Percentiles rank a stretch among this genome's conserved stretches.
Conservation (phyloP, 176 grass and related monocot species). For the Lolium rigidum region DNA sequence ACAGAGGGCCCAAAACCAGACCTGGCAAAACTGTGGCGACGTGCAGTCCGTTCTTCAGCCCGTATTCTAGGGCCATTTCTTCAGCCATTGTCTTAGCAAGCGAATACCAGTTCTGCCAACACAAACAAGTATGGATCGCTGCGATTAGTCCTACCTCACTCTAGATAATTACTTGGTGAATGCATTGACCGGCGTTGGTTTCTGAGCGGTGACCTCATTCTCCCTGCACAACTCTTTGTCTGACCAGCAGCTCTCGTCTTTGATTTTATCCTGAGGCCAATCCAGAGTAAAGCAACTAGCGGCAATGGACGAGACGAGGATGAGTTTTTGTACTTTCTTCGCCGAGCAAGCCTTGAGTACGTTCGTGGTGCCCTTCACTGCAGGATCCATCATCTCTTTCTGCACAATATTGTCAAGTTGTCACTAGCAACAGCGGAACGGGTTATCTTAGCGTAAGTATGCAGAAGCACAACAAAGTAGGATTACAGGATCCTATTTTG, state of each 20-base stretch:
- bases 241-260: conserved; percentile 57
- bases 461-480: no score
- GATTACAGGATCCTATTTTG: no score
- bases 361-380: conserved; percentile 43
- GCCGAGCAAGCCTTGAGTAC: conserved; percentile 37
- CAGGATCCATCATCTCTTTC: conserved; percentile 34
- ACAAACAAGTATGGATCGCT: neutral
- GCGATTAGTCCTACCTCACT: no score
- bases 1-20: conserved; percentile 20
- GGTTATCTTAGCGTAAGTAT: no score
- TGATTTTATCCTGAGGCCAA: conserved; percentile 35
- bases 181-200: no score
- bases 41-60: conserved; percentile 7
- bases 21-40: conserved; percentile 38
- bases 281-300: conserved; percentile 28
- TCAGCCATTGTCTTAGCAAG: neutral
- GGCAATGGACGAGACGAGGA: conserved; percentile 43
- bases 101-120: neutral
- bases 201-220: conserved; percentile 27
- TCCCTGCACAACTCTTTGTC: conserved; percentile 31
- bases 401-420: neutral
- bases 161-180: no score
- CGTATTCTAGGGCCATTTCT: conserved; percentile 23
- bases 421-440: no score
- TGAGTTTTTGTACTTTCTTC: conserved; percentile 12